Evolutionary conservation across 192 early-diverging fungal species (phyloP).

Genomic region (Coemansia sp.): DNA sequence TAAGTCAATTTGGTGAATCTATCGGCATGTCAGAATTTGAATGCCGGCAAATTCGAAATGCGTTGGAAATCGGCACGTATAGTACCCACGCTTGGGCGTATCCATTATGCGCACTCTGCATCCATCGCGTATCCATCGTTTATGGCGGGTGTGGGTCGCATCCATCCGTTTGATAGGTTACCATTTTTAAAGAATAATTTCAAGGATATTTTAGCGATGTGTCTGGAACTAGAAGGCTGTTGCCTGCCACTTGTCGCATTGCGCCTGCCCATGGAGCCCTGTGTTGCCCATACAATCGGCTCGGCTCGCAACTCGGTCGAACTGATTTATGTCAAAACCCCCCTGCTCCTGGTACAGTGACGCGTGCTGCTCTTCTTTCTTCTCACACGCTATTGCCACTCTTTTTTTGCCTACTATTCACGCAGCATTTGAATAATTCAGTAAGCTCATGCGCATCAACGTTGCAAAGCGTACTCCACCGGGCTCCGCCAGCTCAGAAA

Average conservation of each 20-base stretch:
- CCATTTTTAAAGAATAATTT: constrained; percentile 8
- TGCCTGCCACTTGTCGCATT: neutral
- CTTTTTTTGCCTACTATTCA: neutral
- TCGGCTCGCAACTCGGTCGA: neutral
- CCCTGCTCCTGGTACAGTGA: neutral
- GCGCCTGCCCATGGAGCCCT: neutral
- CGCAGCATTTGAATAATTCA: constrained; percentile 35
- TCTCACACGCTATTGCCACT: neutral
- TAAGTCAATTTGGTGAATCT: neutral
- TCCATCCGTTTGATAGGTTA: constrained; percentile 8
- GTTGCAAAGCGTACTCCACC: constrained; percentile 38
- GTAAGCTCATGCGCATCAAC: constrained; percentile 49
- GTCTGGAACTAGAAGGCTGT: constrained; percentile 1
- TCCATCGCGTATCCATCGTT: constrained; percentile 12
- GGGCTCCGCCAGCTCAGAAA: neutral
- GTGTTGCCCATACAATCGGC: neutral
- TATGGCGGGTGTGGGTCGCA: neutral
- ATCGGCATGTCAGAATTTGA: constrained; percentile 3
- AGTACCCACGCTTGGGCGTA: neutral
- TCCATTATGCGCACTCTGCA: constrained; percentile 1
- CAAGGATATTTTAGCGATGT: constrained; percentile 9
- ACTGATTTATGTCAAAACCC: neutral
- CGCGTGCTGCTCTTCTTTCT: neutral
- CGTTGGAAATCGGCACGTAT: neutral
- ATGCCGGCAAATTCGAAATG: constrained; percentile 5